Percentiles rank a stretch among this genome's conserved stretches.
Evolutionary conservation across 2,329 filamentous ascomycete genomes (phyloP).

Genomic region (Emmonsia crescens): DNA sequence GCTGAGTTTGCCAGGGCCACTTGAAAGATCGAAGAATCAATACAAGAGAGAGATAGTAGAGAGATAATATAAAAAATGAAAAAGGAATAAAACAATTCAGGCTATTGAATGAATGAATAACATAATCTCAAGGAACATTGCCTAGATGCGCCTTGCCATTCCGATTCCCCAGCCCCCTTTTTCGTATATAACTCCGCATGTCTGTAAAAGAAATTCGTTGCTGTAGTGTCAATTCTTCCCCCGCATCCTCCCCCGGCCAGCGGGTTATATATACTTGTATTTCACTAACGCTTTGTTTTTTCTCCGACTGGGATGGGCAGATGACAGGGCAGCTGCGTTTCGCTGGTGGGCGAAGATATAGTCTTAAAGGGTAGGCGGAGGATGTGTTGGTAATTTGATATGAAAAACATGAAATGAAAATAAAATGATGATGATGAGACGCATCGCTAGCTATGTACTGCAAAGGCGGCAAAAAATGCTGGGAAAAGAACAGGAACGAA

Average conservation of each 20-base stretch:
- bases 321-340: not conserved
- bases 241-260: constrained; percentile 3
- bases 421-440: not conserved
- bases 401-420: constrained; percentile 2
- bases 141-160: not conserved
- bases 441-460: not conserved
- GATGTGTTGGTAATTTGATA: not conserved
- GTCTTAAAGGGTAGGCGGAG: not conserved
- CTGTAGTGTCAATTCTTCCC: not conserved
- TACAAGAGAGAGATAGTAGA: no score
- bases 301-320: not conserved
- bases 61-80: not conserved
- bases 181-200: not conserved
- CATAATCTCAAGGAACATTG: not conserved
- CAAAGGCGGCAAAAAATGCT: not conserved
- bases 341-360: not conserved
- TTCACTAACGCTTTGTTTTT: not conserved
- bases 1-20: not conserved
- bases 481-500: not conserved
- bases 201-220: not conserved
- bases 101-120: not conserved
- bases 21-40: not conserved
- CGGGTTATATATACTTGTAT: not conserved
- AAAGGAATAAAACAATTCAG: not conserved
- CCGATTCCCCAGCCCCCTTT: not conserved